Conservation (phyloP, 2,329 filamentous ascomycete genomes). For the Acrocalymma vagum region DNA sequence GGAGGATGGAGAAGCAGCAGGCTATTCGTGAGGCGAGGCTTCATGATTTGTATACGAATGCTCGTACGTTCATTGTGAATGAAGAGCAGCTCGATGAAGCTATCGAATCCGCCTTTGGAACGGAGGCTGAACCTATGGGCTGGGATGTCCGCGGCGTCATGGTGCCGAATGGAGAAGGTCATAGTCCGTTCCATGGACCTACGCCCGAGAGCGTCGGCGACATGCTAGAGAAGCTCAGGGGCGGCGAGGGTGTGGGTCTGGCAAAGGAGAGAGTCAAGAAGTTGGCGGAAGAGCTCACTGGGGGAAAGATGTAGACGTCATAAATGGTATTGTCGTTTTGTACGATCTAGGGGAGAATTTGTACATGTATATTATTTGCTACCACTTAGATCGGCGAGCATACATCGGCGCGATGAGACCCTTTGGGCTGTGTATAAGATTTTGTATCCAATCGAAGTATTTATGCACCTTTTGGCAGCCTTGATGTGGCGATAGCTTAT, state of each 20-base stretch:
- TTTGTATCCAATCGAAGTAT: too few relatives aligned
- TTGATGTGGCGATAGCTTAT: too few relatives aligned
- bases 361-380: too few relatives aligned
- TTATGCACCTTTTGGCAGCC: too few relatives aligned
- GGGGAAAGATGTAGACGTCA: conserved; percentile 62
- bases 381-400: too few relatives aligned
- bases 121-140: conserved; percentile 58
- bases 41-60: conserved; percentile 89
- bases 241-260: conserved; percentile 49
- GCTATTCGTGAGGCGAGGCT: conserved; percentile 74
- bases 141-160: conserved; percentile 36
- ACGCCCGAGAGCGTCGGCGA: conserved; percentile 43
- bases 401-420: too few relatives aligned
- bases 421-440: too few relatives aligned
- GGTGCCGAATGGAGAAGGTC: conserved; percentile 23
- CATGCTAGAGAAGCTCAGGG: conserved; percentile 44
- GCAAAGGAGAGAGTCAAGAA: conserved; percentile 67
- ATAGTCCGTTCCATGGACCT: conserved; percentile 41
- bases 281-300: conserved; percentile 73
- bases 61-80: conserved; percentile 83
- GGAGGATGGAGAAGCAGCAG: conserved; percentile 60
- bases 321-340: too few relatives aligned
- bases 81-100: conserved; percentile 78
- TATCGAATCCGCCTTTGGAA: conserved; percentile 80
- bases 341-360: too few relatives aligned